Evolutionary conservation across 2,329 filamentous ascomycete genomes (phyloP).

Genomic region (Tolypocladium album): DNA sequence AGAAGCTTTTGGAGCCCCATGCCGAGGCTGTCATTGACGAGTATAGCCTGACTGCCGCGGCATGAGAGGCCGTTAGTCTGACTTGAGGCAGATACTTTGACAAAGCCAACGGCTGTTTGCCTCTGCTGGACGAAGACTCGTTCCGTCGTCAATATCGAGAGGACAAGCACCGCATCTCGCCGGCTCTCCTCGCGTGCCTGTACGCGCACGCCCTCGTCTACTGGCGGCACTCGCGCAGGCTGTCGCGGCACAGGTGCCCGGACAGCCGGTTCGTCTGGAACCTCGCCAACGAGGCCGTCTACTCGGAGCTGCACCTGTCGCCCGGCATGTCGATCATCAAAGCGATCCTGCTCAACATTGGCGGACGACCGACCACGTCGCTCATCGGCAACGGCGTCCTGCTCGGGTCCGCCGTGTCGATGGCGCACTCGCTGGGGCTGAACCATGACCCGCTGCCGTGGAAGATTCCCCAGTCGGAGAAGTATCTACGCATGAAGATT

Average conservation of each 20-base stretch:
- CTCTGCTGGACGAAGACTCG: constrained; percentile 43
- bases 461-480: constrained; percentile 40
- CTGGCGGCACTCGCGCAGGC: constrained; percentile 38
- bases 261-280: constrained; percentile 53
- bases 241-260: constrained; percentile 36
- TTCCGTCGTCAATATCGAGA: constrained; percentile 37
- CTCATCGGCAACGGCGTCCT: constrained; percentile 45
- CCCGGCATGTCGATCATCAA: constrained; percentile 48
- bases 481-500: constrained; percentile 37
- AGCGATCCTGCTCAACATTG: constrained; percentile 46
- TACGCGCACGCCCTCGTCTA: constrained; percentile 48
- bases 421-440: constrained; percentile 42
- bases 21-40: constrained; percentile 37
- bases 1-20: constrained; percentile 47
- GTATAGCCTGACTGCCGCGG: constrained; percentile 16
- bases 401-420: constrained; percentile 37
- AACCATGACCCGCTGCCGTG: constrained; percentile 41
- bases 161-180: constrained; percentile 38
- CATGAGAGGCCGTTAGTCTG: neutral
- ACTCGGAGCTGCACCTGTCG: constrained; percentile 47
- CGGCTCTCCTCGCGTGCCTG: constrained; percentile 43
- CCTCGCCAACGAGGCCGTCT: constrained; percentile 46
- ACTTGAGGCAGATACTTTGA: constrained; percentile 35
- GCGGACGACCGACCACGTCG: constrained; percentile 48
- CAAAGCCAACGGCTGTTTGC: constrained; percentile 49